These are phyloP conservation scores for Ailanthus altissimus DNA, from an alignment of 345 rosid species.

Conservation along the genomic window DNA sequence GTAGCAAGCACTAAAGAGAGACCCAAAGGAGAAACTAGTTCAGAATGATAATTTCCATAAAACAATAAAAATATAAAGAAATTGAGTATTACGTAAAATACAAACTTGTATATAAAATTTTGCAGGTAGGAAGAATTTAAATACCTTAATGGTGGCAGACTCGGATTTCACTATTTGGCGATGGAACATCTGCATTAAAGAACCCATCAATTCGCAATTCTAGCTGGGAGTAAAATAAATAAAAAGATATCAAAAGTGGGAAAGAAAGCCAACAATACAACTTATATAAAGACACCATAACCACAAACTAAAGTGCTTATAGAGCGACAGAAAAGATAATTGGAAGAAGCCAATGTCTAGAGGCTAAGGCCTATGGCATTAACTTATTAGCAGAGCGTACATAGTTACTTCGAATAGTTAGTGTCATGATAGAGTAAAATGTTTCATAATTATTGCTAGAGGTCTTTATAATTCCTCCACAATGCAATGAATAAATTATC, in stretches of 20 bases:
- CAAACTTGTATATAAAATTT: background rate
- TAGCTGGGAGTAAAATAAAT: background rate
- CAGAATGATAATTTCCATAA: background rate
- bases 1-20: background rate
- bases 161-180: constrained; percentile 96
- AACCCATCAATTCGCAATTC: constrained; percentile 9
- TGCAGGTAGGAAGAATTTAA: constrained; percentile 1
- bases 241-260: background rate
- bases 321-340: background rate
- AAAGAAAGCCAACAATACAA: background rate
- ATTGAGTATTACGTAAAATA: background rate
- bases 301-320: background rate
- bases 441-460: background rate
- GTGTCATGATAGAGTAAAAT: background rate
- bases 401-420: background rate
- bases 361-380: background rate
- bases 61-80: background rate
- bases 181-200: constrained; percentile 57
- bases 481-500: background rate
- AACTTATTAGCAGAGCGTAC: background rate
- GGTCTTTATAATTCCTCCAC: background rate
- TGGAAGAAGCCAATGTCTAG: background rate
- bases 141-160: constrained; percentile 88
- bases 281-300: background rate
- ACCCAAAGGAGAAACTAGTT: background rate